Base-by-base conservation (phyloP, 768 basidiomycete genomes). In the Melanogaster broomeanus region DNA sequence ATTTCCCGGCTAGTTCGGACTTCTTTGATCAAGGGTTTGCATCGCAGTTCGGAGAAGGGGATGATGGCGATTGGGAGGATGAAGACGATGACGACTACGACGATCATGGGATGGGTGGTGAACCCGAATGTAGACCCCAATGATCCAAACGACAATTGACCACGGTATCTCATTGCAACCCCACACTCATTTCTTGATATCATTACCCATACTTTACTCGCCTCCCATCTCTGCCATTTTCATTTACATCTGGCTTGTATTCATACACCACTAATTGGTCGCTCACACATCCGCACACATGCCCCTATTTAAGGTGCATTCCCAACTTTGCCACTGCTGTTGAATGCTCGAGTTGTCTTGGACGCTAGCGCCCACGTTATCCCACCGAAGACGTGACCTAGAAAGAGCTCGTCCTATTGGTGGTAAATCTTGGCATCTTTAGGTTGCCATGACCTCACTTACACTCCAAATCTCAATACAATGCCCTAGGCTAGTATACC, bases 401-500 rank as follows among this genome's bases (percentile, higher is more conserved):
- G 60, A 71, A 91, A 94, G 10, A 81, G 67, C 5, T 79, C 67
- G 53, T 94, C 79, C 84, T 92, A 55, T 19, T 61, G 48, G 31
- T 7, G 42, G 48, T 56, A 24, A 51, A 33, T 47, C 10, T 19
- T 10, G 31, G 19, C 22, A 25, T 18, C 12, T 10, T 40, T 3
- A n/a, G 2, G 10, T 24, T 48, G 19, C 43, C 31, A 21, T 34
- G 18, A 22, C 11, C 13, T 19, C 33, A 67, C 78, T 50, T 47
- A 85, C 88, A 72, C 80, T 70, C 89, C 88, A 91, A 28, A 88
- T 90, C 61, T 87, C 83, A 59, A 83, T 85, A 46, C 83, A 69
- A 64, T 95, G 92, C 0, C 91, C 91, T 0, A 93, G 76, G 55
- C 83, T 78, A 1, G 92, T 93, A 65, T 90, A 93, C 72, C 89